These are phyloP conservation scores for Ustilago xerochloae DNA, from an alignment of 1,284 basidiomycete genomes.

Conservation along the genomic window DNA sequence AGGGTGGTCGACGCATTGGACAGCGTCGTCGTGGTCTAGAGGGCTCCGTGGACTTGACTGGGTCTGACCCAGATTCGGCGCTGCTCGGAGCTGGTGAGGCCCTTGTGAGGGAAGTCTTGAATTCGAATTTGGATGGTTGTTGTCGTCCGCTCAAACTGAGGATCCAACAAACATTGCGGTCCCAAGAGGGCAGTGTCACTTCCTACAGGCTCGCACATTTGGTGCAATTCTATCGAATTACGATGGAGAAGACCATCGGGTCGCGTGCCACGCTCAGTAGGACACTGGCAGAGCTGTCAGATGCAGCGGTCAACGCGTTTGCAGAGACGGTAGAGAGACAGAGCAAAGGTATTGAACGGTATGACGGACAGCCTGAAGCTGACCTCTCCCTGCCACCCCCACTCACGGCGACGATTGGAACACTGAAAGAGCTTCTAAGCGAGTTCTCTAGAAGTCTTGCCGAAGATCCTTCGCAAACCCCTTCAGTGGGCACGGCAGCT, in stretches of 20 bases:
- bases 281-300: slow-evolving; percentile 77
- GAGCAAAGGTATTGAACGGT: slow-evolving; percentile 42
- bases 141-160: slow-evolving; percentile 79
- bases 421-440: slow-evolving; percentile 56
- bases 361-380: slow-evolving; percentile 29
- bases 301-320: slow-evolving; percentile 47
- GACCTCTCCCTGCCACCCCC: slow-evolving; percentile 46
- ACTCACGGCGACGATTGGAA: slow-evolving; percentile 31
- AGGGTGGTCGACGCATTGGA: slow-evolving; percentile 68
- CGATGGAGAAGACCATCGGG: slow-evolving; percentile 91
- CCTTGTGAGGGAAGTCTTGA: slow-evolving; percentile 79
- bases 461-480: slow-evolving; percentile 10
- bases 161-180: slow-evolving; percentile 89
- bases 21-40: slow-evolving; percentile 45
- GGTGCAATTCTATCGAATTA: slow-evolving; percentile 91
- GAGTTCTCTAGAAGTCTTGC: slow-evolving; percentile 46
- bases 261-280: slow-evolving; percentile 79
- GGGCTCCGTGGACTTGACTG: slow-evolving; percentile 49
- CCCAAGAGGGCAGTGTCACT: slow-evolving; percentile 90
- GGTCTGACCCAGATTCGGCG: slow-evolving; percentile 18
- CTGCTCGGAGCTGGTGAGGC: slow-evolving; percentile 33
- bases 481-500: background rate
- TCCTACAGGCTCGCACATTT: slow-evolving; percentile 91
- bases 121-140: slow-evolving; percentile 83
- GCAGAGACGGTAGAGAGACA: slow-evolving; percentile 54